Percentiles rank a stretch among this genome's conserved stretches.
These are phyloP conservation scores for Pichia kudriavzevii DNA, from an alignment of 1,139 yeast species.

Conservation along the genomic window DNA sequence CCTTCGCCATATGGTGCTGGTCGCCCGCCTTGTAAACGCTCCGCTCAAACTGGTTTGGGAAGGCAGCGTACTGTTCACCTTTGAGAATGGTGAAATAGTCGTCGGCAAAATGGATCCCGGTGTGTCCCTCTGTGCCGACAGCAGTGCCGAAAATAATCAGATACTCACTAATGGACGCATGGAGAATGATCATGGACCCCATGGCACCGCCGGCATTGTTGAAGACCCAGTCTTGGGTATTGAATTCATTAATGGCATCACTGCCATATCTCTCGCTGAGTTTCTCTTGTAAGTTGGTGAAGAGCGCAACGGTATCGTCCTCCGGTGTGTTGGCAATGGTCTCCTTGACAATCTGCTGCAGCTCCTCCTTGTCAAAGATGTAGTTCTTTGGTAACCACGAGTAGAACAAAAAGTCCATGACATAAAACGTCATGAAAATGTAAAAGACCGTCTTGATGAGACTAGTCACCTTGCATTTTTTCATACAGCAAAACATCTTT, in stretches of 20 bases:
- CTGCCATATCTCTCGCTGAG: conserved; percentile 57
- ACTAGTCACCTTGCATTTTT: conserved; percentile 7
- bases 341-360: conserved; percentile 43
- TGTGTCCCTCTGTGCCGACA: conserved; percentile 91
- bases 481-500: conserved; percentile 6
- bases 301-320: conserved; percentile 53
- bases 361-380: conserved; percentile 41
- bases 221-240: conserved; percentile 83
- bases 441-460: conserved; percentile 18
- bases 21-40: conserved; percentile 75
- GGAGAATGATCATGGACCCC: conserved; percentile 95
- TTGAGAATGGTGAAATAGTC: conserved; percentile 87
- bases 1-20: conserved; percentile 69
- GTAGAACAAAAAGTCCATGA: conserved; percentile 39
- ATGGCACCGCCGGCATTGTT: conserved; percentile 98
- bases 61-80: conserved; percentile 73
- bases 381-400: conserved; percentile 66
- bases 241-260: conserved; percentile 57
- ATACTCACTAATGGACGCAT: conserved; percentile 93
- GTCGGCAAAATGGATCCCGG: conserved; percentile 92
- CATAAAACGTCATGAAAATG: conserved; percentile 27
- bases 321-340: conserved; percentile 48
- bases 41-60: conserved; percentile 50
- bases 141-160: conserved; percentile 84
- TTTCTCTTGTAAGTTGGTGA: conserved; percentile 53